These are phyloP conservation scores for Heterobasidion parviporum DNA, from an alignment of 1,284 basidiomycete species.

Conservation along the genomic window DNA sequence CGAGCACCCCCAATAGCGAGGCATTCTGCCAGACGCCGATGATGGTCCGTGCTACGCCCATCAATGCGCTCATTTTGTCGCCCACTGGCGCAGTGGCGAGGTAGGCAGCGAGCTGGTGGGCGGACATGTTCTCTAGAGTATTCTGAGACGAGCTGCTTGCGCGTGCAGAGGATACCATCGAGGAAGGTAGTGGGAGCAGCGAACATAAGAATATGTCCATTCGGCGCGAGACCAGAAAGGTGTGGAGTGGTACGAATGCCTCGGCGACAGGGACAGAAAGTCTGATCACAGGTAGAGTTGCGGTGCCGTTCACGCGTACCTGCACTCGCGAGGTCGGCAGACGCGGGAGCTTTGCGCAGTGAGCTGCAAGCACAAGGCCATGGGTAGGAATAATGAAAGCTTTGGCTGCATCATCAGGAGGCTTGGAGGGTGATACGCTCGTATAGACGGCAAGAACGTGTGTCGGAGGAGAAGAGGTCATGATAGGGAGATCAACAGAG, in stretches of 20 bases:
- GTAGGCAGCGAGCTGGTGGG: slow-evolving; percentile 41
- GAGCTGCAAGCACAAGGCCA: slow-evolving; percentile 46
- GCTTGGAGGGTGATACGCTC: slow-evolving; percentile 22
- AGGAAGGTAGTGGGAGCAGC: slow-evolving; percentile 48
- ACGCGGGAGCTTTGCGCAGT: slow-evolving; percentile 50
- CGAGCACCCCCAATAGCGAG: slow-evolving; percentile 58
- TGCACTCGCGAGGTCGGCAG: slow-evolving; percentile 29
- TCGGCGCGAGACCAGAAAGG: slow-evolving; percentile 59
- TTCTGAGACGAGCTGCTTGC: slow-evolving; percentile 35
- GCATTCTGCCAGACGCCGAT: slow-evolving; percentile 71
- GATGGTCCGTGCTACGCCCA: slow-evolving; percentile 50
- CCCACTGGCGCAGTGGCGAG: slow-evolving; percentile 33
- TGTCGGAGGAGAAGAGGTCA: slow-evolving; percentile 32
- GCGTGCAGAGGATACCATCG: slow-evolving; percentile 32
- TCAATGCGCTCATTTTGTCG: slow-evolving; percentile 37
- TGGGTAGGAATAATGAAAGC: slow-evolving; percentile 46
- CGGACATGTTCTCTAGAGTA: slow-evolving; percentile 34
- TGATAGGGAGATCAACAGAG: slow-evolving; percentile 19
- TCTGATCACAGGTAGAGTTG: slow-evolving; percentile 53
- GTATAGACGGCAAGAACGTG: slow-evolving; percentile 45
- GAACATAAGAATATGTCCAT: slow-evolving; percentile 40
- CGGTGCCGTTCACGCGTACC: slow-evolving; percentile 26
- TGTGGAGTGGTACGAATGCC: slow-evolving; percentile 56
- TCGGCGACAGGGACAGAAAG: slow-evolving; percentile 59
- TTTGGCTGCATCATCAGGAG: slow-evolving; percentile 24